Percentiles rank a stretch among this genome's conserved stretches.
Evolutionary conservation across 2,329 filamentous ascomycete genomes (phyloP).

Genomic region (Fusarium bactridioides): DNA sequence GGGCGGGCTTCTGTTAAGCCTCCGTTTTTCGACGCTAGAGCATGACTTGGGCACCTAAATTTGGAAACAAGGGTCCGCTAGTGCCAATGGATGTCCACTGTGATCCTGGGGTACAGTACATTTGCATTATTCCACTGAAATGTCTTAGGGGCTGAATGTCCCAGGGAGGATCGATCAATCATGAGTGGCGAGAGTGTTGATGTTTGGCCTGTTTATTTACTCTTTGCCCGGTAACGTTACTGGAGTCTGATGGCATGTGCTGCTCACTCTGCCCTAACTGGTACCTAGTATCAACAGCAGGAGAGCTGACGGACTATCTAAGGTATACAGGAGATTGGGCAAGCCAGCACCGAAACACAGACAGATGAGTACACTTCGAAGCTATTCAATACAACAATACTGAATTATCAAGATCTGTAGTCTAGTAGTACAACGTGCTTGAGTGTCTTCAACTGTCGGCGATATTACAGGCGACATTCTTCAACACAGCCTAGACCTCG

Average conservation of each 20-base stretch:
- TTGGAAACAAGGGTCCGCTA: conserved; percentile 23
- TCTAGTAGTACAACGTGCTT: not conserved
- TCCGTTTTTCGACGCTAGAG: conserved; percentile 18
- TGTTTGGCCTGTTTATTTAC: not conserved
- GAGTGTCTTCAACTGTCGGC: not conserved
- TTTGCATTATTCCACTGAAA: not conserved
- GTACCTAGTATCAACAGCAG: not conserved
- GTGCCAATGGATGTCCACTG: not conserved
- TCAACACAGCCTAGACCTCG: conserved; percentile 5
- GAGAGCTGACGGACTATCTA: not conserved
- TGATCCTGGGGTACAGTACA: conserved; percentile 8
- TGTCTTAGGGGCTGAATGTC: not conserved
- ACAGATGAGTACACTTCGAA: not conserved
- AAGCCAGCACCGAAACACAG: not conserved
- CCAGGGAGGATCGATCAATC: not conserved
- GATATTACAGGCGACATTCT: not conserved
- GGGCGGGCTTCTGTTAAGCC: conserved; percentile 3
- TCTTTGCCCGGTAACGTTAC: not conserved
- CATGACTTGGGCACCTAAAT: conserved; percentile 11
- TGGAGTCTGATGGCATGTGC: not conserved
- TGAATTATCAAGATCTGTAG: not conserved
- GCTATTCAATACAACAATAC: not conserved
- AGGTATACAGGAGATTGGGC: not conserved
- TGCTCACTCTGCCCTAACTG: not conserved
- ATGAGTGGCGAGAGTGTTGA: not conserved